Conservation (phyloP, 2,329 filamentous ascomycete species). For the Cryphonectria nitschkei region DNA sequence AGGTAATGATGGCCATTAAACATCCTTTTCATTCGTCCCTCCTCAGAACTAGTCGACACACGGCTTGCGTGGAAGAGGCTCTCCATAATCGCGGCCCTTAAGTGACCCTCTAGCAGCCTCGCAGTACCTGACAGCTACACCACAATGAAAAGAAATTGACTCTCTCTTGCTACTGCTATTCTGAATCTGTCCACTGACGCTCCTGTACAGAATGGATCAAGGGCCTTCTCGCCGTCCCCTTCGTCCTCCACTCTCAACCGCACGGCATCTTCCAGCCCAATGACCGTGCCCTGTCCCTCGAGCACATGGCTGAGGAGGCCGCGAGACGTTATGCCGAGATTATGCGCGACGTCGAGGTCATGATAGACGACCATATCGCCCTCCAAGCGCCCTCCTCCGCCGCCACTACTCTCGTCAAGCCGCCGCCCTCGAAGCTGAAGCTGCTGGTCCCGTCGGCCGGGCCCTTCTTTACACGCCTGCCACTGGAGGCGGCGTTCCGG, state of each 20-base stretch:
- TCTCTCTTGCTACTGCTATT: too few relatives aligned
- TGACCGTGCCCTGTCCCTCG: constrained; percentile 65
- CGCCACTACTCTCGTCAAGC: constrained; percentile 40
- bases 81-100: too few relatives aligned
- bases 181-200: too few relatives aligned
- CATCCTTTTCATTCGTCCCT: background rate
- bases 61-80: too few relatives aligned
- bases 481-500: constrained; percentile 86
- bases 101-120: background rate
- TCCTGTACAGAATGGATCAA: constrained; percentile 82
- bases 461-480: constrained; percentile 89
- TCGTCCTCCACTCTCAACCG: constrained; percentile 94
- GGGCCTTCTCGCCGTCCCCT: constrained; percentile 88
- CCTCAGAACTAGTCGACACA: background rate
- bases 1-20: constrained; percentile 50
- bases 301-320: constrained; percentile 75
- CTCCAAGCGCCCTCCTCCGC: constrained; percentile 54
- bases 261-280: constrained; percentile 70
- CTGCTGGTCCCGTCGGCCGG: constrained; percentile 89
- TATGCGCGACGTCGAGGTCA: constrained; percentile 84
- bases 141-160: too few relatives aligned
- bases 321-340: constrained; percentile 93
- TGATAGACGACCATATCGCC: constrained; percentile 78
- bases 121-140: background rate
- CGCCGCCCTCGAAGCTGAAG: constrained; percentile 84